phyloP scores from a whole-genome alignment of 495 filamentous ascomycete genomes.

The Podospora bellae-mahoneyi region DNA sequence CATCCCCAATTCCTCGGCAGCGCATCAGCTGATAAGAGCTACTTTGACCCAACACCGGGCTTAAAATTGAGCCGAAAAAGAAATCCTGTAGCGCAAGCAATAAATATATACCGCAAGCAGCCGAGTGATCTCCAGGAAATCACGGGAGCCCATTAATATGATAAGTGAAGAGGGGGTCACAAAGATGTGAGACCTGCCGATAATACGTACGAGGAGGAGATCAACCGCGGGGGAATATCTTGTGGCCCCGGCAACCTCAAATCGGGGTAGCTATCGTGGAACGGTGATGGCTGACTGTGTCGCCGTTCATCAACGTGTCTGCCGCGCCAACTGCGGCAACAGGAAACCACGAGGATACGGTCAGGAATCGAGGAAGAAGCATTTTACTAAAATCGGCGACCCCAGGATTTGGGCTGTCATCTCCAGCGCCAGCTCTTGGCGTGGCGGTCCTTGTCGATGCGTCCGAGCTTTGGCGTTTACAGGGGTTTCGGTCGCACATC shows the following conservation, averaged over 20 bases:
- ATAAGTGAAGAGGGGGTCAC: slow-evolving; percentile 2
- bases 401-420: not conserved
- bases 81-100: not conserved
- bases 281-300: not conserved
- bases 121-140: not conserved
- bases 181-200: slow-evolving; percentile 1
- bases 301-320: not conserved
- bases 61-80: not conserved
- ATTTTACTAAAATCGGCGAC: not conserved
- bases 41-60: not conserved
- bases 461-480: not conserved
- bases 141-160: not conserved
- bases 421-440: slow-evolving; percentile 1
- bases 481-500: not conserved
- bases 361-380: not conserved
- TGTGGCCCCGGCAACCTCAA: not conserved
- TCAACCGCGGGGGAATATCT: not conserved
- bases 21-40: slow-evolving; percentile 6
- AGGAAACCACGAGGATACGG: not conserved
- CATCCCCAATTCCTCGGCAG: slow-evolving; percentile 1
- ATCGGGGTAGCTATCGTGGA: not conserved
- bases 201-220: not conserved
- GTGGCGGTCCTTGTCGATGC: not conserved
- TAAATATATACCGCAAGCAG: not conserved
- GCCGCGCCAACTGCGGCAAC: not conserved